These are phyloP conservation scores for Carex pumila DNA, from an alignment of 176 grass and related monocot species.

Conservation along the genomic window DNA sequence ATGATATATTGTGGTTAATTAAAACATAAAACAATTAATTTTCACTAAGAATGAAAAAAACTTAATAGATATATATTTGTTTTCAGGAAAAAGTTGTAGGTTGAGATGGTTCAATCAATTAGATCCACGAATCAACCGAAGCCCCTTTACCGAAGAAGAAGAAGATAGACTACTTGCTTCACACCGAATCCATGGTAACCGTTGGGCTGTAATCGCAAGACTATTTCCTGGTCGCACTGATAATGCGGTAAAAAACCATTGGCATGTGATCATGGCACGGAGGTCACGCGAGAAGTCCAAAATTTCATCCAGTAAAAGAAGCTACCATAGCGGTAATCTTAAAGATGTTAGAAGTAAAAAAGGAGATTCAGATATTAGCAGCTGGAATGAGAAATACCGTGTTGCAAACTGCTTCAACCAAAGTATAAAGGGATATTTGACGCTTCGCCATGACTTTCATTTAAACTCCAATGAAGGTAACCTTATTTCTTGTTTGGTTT, in stretches of 20 bases:
- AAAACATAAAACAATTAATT: background rate
- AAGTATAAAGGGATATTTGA: background rate
- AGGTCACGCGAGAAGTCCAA: constrained; percentile 42
- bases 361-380: constrained; percentile 12
- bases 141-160: constrained; percentile 81
- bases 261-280: constrained; percentile 97
- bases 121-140: constrained; percentile 82
- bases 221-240: constrained; percentile 93
- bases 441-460: constrained; percentile 14
- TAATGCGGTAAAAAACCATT: constrained; percentile 99
- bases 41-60: background rate
- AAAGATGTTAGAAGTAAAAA: background rate
- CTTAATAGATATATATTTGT: background rate
- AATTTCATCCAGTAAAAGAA: constrained; percentile 10
- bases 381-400: constrained; percentile 47
- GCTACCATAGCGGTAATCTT: background rate
- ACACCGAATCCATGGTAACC: constrained; percentile 74
- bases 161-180: constrained; percentile 74
- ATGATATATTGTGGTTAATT: background rate
- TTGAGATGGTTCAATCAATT: constrained; percentile 98
- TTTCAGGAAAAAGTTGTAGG: constrained; percentile 90
- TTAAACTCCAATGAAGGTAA: constrained; percentile 49
- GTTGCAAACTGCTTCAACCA: constrained; percentile 28
- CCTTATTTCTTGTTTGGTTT: background rate
- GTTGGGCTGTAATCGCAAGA: constrained; percentile 84